Percentiles rank a stretch among this genome's conserved stretches.
phyloP scores from a whole-genome alignment of 2,329 filamentous ascomycete species.

The Chalara sp. region DNA sequence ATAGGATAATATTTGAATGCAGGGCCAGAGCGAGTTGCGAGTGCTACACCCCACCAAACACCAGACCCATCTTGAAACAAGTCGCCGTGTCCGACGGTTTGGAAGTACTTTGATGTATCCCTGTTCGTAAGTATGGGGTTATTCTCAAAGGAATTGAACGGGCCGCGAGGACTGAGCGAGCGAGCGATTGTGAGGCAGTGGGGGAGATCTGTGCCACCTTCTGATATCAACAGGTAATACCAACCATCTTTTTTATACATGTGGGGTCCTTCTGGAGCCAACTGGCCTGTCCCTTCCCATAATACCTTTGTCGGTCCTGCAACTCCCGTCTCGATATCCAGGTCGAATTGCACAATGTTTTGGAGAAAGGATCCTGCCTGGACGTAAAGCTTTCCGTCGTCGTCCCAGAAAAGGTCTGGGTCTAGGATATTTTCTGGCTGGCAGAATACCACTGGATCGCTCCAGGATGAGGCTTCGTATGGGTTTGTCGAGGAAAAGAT shows the following conservation, averaged over 20 bases:
- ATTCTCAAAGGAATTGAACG: slow-evolving; percentile 43
- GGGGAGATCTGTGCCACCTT: slow-evolving; percentile 43
- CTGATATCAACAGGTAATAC: slow-evolving; percentile 47
- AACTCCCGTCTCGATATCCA: no score
- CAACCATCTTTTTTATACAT: slow-evolving; percentile 43
- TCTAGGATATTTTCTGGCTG: slow-evolving; percentile 46
- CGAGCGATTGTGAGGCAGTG: slow-evolving; percentile 40
- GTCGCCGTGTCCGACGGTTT: slow-evolving; percentile 49
- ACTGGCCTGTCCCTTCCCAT: slow-evolving; percentile 41
- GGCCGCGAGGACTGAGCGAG: slow-evolving; percentile 46
- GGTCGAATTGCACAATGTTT: slow-evolving; percentile 31
- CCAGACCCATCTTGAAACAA: slow-evolving; percentile 43
- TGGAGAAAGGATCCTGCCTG: neutral
- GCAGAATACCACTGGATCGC: slow-evolving; percentile 38
- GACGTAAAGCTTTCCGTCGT: slow-evolving; percentile 44
- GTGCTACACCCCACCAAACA: slow-evolving; percentile 44
- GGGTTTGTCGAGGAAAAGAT: slow-evolving; percentile 36
- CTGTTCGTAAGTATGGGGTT: slow-evolving; percentile 36
- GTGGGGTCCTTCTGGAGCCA: slow-evolving; percentile 45
- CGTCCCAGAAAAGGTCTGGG: slow-evolving; percentile 44
- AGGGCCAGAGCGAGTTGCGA: slow-evolving; percentile 38
- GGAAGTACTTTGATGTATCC: slow-evolving; percentile 34
- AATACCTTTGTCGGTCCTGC: no score
- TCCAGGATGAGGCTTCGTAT: slow-evolving; percentile 33
- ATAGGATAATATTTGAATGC: slow-evolving; percentile 40